Evolutionary conservation across 23 red algal species (phyloP).

Genomic region (Gracilaria vermiculophylla): DNA sequence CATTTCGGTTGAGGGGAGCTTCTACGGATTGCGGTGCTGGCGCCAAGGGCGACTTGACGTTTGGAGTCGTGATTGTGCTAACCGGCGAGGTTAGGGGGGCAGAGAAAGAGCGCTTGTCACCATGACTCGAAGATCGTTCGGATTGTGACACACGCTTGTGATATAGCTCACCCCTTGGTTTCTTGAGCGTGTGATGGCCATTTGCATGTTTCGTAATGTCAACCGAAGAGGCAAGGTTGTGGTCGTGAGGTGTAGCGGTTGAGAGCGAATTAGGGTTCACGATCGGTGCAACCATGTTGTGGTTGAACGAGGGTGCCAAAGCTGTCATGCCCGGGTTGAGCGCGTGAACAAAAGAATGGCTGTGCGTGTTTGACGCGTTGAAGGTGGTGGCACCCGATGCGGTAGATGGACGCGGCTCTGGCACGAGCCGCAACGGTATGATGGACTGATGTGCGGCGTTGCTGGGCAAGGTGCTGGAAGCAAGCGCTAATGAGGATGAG

Average conservation of each 20-base stretch:
- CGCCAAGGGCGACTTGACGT: constrained; percentile 15
- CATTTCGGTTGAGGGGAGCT: neutral
- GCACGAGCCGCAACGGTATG: neutral
- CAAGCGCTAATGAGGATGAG: neutral
- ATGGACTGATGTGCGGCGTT: neutral
- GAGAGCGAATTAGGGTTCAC: neutral
- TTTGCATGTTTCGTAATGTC: neutral
- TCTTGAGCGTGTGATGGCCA: neutral
- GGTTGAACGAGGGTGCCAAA: neutral
- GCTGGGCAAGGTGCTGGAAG: neutral
- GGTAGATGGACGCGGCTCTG: too few species aligned
- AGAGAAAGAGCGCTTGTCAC: too few species aligned
- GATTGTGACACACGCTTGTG: neutral
- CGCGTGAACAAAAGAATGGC: neutral
- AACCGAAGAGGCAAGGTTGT: neutral
- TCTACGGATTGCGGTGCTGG: neutral
- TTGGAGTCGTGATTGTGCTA: constrained; percentile 27
- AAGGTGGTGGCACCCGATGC: neutral
- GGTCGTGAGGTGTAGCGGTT: neutral
- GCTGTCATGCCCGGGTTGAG: neutral
- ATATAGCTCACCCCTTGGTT: neutral
- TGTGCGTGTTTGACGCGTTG: neutral
- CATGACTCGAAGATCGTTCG: neutral
- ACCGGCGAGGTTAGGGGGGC: constrained; percentile 17
- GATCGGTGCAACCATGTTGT: neutral